Base-by-base conservation (phyloP, 2,329 filamentous ascomycete species). In the Cryphonectria radicalis region DNA sequence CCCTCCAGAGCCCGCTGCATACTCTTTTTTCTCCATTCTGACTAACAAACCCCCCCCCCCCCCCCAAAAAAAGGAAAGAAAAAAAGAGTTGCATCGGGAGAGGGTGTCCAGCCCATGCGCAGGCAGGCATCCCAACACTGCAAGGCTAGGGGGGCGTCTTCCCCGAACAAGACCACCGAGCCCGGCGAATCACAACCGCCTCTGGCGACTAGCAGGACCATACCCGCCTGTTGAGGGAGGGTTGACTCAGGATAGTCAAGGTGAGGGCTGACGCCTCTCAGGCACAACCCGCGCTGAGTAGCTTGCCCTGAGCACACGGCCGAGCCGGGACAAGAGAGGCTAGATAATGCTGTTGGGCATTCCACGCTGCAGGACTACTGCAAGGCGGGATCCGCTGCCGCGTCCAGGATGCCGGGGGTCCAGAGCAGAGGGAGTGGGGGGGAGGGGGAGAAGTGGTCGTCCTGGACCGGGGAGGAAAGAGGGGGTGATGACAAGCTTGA, bases 301-400 rank as follows among this genome's bases (percentile, higher is more conserved):
- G 67, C 69, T 50, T 46, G 66, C 63, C 69, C 37, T 46, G 14
- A n/a, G n/a, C 69, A 37, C 66, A 69, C 42, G 67, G 69, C 66
- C 64, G 65, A 62, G 46, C 50, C 69, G 46, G 63, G 55, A 64
- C 40, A 14, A 50, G 35, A 63, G 43, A 55, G 60, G 32, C 68
- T 67, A 68, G 70, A 66, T 63, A 62, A 66, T 55, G 59, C 17
- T 50, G 69, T 43, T 63, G 55, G 32, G 43, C 67, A 55, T 57
- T n/a, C 46, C 35, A 43, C 40, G 32, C 66, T 73, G 69, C 71
- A 69, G 69, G 59, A 59, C 66, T 73, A 66, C 71, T 73, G 71
- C 71, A 69, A 59, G 59, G 57, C 71, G 57, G 59, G 11, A 22
- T 59, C 43, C 42, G 63, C 28, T 66, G 70, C 59, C 65, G 68